A percentile compares a stretch with the other conserved stretches of the same genome.
phyloP scores from a whole-genome alignment of 129 eudicot genomes.

The Artemisia tridentata region DNA sequence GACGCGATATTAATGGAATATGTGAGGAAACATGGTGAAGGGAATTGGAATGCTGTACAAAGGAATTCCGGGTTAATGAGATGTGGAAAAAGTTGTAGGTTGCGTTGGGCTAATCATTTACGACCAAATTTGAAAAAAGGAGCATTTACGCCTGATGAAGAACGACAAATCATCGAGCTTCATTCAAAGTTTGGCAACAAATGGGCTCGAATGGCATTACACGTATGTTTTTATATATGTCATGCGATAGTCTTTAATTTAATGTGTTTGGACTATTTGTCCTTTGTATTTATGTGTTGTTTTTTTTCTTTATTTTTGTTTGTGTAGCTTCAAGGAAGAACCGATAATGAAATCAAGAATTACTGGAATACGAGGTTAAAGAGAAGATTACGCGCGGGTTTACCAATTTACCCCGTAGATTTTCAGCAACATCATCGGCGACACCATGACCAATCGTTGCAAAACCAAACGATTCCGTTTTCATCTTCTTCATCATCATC shows the following conservation, averaged over 20 bases:
- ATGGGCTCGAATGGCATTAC: conserved; percentile 99
- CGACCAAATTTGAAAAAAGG: conserved; percentile 88
- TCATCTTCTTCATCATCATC: conserved; percentile 35
- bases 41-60: conserved; percentile 94
- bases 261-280: background rate
- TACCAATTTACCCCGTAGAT: conserved; percentile 75
- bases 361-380: conserved; percentile 92
- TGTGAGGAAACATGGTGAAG: conserved; percentile 84
- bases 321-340: conserved; percentile 82
- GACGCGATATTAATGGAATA: conserved; percentile 71
- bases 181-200: conserved; percentile 87
- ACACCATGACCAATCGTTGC: conserved; percentile 27
- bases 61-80: conserved; percentile 67
- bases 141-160: conserved; percentile 73
- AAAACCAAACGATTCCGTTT: conserved; percentile 30
- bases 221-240: conserved; percentile 33
- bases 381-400: conserved; percentile 70
- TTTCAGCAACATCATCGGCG: conserved; percentile 29
- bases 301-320: background rate
- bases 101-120: conserved; percentile 92
- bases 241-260: background rate
- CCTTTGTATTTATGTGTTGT: background rate
- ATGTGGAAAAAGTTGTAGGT: conserved; percentile 92
- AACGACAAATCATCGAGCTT: conserved; percentile 64
- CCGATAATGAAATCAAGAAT: conserved; percentile 94